Base-by-base conservation (phyloP, 768 basidiomycete genomes). In the Leccinum barrowsii region DNA sequence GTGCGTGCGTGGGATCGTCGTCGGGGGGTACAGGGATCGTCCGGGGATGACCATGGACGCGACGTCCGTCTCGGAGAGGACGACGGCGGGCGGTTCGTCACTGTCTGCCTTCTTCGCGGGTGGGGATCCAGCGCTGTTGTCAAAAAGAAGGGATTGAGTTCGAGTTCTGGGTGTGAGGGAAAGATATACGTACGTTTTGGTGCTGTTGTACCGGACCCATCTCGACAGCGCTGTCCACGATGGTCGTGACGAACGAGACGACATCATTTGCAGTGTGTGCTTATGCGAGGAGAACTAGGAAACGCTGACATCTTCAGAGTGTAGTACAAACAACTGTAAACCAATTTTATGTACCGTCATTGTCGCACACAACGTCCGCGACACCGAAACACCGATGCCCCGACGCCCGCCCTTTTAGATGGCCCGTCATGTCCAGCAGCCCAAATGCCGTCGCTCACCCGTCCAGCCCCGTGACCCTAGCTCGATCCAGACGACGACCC, bases 401-500 rank as follows among this genome's bases (percentile, higher is more conserved):
- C 35, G 17, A 15, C 34, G 28, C 57, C 30, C 26, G 40, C 34
- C 57, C 59, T 61, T 55, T 4, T 22, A 22, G 22, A 3, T 22
- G 22, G 22, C 22, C 47, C 48, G 21, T 50, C 54, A 73, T 72
- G 72, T 59, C 65, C 44, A 55, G 42, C 49, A 70, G 65, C 58
- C 22, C 59, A 59, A 48, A 65, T 72, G 26, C 68, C 71, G 5
- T 74, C 78, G 12, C 67, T 74, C 44, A 70, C 76, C 72, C 76
- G 22, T 22, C 2, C 22, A 22, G 22, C 22, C 22, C 22, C 24
- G 2, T 82, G 52, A 78, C 85, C 79, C 37, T 89, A 85, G 84
- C 77, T 92, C 35, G 82, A 85, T 63, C 92, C 90, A 15, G 78
- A 80, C 32, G 89, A 92, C 67, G 92, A 93, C 77, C 89, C 85